These are phyloP conservation scores for cucumber (Cucumis sativus) DNA, from an alignment of 306 rosid genomes.

Conservation along the genomic window DNA sequence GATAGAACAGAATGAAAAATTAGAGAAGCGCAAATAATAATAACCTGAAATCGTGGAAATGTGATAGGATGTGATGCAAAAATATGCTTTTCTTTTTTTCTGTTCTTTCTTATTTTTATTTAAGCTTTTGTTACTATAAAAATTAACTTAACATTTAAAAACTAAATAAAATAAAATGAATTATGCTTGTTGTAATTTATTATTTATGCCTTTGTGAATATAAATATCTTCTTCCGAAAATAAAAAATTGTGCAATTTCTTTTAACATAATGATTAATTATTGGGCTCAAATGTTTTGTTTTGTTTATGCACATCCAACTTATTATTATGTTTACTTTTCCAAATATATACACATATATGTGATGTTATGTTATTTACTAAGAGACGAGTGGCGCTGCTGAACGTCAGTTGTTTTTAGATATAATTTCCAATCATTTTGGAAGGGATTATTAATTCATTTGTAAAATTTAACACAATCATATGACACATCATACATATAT, in stretches of 20 bases:
- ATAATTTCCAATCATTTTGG: neutral
- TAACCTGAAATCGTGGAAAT: conserved; percentile 50
- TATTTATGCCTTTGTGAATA: neutral
- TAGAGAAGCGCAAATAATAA: conserved; percentile 7
- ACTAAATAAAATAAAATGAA: neutral
- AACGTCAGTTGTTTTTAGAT: neutral
- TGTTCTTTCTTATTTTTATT: neutral
- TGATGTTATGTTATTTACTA: too few relatives aligned
- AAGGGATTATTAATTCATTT: neutral
- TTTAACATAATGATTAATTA: neutral
- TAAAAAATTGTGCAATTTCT: too few relatives aligned
- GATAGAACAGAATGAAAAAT: conserved; percentile 12
- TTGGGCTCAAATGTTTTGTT: neutral
- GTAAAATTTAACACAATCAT: neutral
- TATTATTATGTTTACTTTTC: too few relatives aligned
- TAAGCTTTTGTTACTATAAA: neutral
- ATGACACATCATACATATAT: too few relatives aligned
- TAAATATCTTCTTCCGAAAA: too few relatives aligned
- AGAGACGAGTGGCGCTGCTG: neutral
- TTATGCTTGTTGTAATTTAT: neutral
- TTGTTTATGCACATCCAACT: neutral
- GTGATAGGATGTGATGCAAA: neutral
- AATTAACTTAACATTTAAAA: neutral
- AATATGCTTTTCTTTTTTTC: neutral
- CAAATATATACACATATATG: too few relatives aligned